Percentiles rank a stretch among this genome's conserved stretches.
Conservation (phyloP, 768 basidiomycete genomes). For the Mycena belliarum region DNA sequence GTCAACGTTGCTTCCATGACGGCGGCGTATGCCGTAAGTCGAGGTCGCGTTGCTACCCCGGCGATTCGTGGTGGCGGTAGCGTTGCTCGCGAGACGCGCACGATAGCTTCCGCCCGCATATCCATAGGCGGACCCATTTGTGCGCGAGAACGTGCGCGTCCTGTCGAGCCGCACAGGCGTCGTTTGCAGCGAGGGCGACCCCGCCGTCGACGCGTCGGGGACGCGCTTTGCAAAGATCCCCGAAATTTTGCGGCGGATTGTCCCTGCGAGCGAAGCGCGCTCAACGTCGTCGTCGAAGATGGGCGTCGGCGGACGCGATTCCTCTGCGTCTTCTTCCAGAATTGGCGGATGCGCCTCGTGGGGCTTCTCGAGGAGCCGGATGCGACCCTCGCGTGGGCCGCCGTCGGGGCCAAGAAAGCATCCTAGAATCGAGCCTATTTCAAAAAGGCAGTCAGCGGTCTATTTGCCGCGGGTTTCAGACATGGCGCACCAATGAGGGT, state of each 20-base stretch:
- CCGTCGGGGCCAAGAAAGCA: slow-evolving; percentile 92
- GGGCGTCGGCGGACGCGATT: slow-evolving; percentile 46
- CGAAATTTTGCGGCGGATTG: slow-evolving; percentile 53
- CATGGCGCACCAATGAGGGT: slow-evolving; percentile 62
- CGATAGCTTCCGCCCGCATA: slow-evolving; percentile 62
- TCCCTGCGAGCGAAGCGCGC: slow-evolving; percentile 38
- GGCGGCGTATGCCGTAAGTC: slow-evolving; percentile 39
- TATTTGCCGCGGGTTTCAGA: slow-evolving; percentile 5
- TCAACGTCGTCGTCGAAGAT: slow-evolving; percentile 44
- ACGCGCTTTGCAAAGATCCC: slow-evolving; percentile 58
- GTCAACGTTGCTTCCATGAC: slow-evolving; percentile 52
- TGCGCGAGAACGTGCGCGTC: slow-evolving; percentile 52
- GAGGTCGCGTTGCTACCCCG: slow-evolving; percentile 52
- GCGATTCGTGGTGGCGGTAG: slow-evolving; percentile 44
- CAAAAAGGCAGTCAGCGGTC: not conserved
- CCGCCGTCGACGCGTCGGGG: slow-evolving; percentile 37
- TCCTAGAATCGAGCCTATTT: slow-evolving; percentile 77
- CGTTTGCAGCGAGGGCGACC: slow-evolving; percentile 38
- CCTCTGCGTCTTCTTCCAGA: slow-evolving; percentile 55
- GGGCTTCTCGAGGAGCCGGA: slow-evolving; percentile 82
- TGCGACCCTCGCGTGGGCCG: slow-evolving; percentile 83
- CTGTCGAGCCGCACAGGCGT: slow-evolving; percentile 45
- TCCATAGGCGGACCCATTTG: slow-evolving; percentile 80
- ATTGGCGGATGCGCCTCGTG: slow-evolving; percentile 46
- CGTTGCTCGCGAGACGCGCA: slow-evolving; percentile 53